Conservation (phyloP, 495 filamentous ascomycete species). For the Neurospora sp. region DNA sequence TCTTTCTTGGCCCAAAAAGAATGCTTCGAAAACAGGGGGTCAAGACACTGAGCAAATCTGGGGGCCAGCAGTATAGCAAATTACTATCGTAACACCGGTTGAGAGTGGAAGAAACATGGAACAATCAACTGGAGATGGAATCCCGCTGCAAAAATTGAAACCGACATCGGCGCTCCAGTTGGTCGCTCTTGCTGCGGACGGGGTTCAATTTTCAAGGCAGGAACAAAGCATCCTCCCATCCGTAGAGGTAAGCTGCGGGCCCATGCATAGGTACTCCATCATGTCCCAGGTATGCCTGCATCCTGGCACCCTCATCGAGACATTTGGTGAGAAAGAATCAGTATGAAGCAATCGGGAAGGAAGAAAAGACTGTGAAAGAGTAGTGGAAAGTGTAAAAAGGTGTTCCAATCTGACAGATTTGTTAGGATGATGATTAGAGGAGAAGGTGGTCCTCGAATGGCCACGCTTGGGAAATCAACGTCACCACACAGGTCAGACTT, state of each 20-base stretch:
- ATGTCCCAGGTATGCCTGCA: neutral
- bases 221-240: neutral
- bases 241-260: neutral
- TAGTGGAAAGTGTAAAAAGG: neutral
- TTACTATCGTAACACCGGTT: fast-evolving
- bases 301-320: neutral
- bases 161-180: neutral
- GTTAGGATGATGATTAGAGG: too few species aligned
- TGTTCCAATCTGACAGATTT: neutral
- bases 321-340: too few species aligned
- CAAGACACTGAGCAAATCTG: neutral
- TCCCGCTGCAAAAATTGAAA: neutral
- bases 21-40: neutral
- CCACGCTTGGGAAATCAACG: too few species aligned
- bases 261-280: neutral
- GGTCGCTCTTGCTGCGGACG: neutral
- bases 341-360: too few species aligned
- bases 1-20: neutral
- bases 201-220: neutral
- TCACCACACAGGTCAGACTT: neutral
- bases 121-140: too few species aligned
- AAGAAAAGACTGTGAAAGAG: too few species aligned
- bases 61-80: neutral
- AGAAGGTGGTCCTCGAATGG: too few species aligned
- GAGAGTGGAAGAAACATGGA: neutral